These are phyloP conservation scores for Aspergillus leporis DNA, from an alignment of 495 filamentous ascomycete genomes.

Conservation along the genomic window DNA sequence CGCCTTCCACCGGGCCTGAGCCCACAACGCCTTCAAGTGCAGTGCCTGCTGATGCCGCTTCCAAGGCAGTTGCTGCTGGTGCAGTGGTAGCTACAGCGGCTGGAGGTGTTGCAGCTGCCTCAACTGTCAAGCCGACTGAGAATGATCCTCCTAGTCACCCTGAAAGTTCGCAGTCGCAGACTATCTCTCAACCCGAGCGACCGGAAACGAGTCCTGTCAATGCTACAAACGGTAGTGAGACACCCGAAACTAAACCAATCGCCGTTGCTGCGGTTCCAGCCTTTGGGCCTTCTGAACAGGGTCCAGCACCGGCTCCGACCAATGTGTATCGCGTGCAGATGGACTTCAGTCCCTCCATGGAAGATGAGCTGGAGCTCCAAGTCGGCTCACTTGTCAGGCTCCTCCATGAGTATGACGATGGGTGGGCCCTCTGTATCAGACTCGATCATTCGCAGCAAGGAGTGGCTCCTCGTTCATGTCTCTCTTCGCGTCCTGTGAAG, in stretches of 20 bases:
- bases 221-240: constrained; percentile 29
- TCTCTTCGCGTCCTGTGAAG: constrained; percentile 90
- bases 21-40: not conserved
- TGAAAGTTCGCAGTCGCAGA: constrained; percentile 22
- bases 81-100: constrained; percentile 40
- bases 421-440: constrained; percentile 92
- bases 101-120: constrained; percentile 33
- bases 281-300: constrained; percentile 41
- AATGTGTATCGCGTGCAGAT: constrained; percentile 90
- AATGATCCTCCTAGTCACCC: constrained; percentile 32
- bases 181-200: constrained; percentile 19
- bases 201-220: constrained; percentile 18
- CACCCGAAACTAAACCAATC: constrained; percentile 36
- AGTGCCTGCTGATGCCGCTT: not conserved
- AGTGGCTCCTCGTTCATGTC: constrained; percentile 89
- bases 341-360: constrained; percentile 90
- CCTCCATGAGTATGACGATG: constrained; percentile 96
- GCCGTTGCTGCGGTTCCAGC: constrained; percentile 32
- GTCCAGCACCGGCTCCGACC: constrained; percentile 38
- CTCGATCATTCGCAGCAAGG: constrained; percentile 90
- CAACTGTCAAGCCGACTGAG: constrained; percentile 35
- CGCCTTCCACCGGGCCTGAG: constrained; percentile 12
- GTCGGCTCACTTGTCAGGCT: constrained; percentile 82
- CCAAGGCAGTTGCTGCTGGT: constrained; percentile 37
- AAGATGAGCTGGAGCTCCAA: constrained; percentile 81